These are phyloP conservation scores for Aspergillus ochraceus DNA, from an alignment of 2,329 filamentous ascomycete genomes.

Conservation along the genomic window DNA sequence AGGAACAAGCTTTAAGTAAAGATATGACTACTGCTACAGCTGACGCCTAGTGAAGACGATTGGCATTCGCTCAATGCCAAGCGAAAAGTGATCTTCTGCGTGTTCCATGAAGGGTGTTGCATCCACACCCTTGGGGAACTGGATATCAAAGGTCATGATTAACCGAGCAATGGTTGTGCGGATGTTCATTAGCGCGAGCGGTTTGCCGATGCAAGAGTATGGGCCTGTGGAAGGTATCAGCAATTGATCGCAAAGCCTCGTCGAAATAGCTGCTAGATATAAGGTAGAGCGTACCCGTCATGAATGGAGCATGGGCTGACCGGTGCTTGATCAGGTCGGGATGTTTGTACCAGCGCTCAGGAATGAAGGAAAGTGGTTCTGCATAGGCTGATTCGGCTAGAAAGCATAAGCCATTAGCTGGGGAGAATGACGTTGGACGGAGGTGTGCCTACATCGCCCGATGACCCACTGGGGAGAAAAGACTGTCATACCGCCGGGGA, in stretches of 20 bases:
- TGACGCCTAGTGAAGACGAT: no score
- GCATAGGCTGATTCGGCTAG: neutral
- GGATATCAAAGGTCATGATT: neutral
- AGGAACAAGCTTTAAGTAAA: no score
- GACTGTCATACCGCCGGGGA: neutral
- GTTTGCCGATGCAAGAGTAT: conserved; percentile 1
- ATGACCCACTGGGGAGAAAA: conserved; percentile 1
- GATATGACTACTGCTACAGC: no score
- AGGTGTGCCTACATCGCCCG: neutral
- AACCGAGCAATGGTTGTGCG: neutral
- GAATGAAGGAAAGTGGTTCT: neutral
- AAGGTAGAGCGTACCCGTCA: neutral
- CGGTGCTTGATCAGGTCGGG: neutral
- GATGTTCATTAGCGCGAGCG: neutral
- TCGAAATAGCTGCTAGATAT: no score
- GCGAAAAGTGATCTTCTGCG: no score
- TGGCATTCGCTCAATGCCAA: no score
- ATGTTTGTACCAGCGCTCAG: conserved; percentile 3
- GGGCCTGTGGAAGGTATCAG: neutral
- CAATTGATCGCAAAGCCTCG: no score
- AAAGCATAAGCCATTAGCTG: neutral
- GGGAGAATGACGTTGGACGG: no score
- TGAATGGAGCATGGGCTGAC: conserved; percentile 2
- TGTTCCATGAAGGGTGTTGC: neutral
- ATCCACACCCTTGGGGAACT: neutral